Base-by-base conservation (phyloP, 495 filamentous ascomycete genomes). In the Talaromyces ruber region DNA sequence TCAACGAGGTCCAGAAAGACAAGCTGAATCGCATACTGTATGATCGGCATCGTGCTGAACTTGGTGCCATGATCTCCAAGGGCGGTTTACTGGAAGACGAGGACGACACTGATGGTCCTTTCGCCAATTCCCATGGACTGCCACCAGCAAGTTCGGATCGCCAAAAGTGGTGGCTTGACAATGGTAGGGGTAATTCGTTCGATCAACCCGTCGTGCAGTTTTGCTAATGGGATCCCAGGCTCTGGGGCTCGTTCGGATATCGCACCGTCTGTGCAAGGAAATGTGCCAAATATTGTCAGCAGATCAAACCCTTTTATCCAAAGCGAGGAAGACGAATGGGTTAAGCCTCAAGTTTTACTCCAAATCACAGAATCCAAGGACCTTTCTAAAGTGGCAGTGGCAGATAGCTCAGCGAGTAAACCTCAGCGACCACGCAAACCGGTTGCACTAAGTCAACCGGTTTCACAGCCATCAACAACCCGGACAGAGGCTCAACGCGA, bases 131-230 rank as follows among this genome's bases (percentile, higher is more conserved):
- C 64, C 86, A 88, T 2, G 91, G 87, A 14, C 76, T 97, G 16
- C 94, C 95, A 18, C 86, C 92, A 45, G 88, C 95, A 16, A 97
- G 93, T 70, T 96, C 92, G 4, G 92, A 97, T 68, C 81, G 83
- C 34, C 82, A 86, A 62, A 96, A 91, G 74, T 98, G 94, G 94
- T 98, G 94, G 94, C 77, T 98, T 28, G 89, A 96, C 57, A 90
- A 91, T 71, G 84, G 86, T 82, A 75, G 59, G 70, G 61, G 37
- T 57, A 18, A 56, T 54, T 39, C 60, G 58, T 25, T 21, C 55
- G 53, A 28, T n/a, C 32, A 30, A n/a, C 18, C 34, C 12, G 47
- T 22, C 18, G 16, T 47, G 32, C 18, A 28, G 59, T 59, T 37
- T 57, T 16, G 37, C 52, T 62, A 37, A 65, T 50, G 28, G 53